These are phyloP conservation scores for Colletotrichum cuscutae DNA, from an alignment of 2,329 filamentous ascomycete species.

Conservation along the genomic window DNA sequence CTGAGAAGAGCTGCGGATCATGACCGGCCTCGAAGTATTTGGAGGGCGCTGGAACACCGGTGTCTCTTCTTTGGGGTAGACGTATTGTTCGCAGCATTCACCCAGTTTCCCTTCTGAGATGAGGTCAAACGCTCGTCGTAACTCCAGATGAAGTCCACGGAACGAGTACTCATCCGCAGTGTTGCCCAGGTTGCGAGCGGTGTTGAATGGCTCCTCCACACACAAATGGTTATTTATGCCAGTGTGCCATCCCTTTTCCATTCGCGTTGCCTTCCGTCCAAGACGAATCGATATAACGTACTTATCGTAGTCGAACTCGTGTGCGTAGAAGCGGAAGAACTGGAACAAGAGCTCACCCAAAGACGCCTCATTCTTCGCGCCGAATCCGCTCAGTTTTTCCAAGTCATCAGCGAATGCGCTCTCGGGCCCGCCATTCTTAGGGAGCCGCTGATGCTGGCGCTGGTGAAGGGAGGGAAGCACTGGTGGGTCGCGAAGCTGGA, in stretches of 20 bases:
- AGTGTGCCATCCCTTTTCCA: slow-evolving; percentile 89
- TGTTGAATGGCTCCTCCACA: slow-evolving; percentile 97
- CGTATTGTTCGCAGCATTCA: slow-evolving; percentile 87
- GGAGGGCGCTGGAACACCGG: slow-evolving; percentile 66
- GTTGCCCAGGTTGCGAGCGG: slow-evolving; percentile 88
- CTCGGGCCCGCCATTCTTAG: slow-evolving; percentile 68
- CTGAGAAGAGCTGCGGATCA: slow-evolving; percentile 70
- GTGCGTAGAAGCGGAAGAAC: slow-evolving; percentile 94
- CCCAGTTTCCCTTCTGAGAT: slow-evolving; percentile 82
- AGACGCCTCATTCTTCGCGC: slow-evolving; percentile 82
- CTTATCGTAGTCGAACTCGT: slow-evolving; percentile 91
- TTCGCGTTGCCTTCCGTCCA: slow-evolving; percentile 81
- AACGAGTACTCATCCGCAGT: slow-evolving; percentile 97
- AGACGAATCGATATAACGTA: slow-evolving; percentile 85
- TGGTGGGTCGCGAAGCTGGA: slow-evolving; percentile 86
- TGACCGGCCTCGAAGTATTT: slow-evolving; percentile 63
- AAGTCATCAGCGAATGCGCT: slow-evolving; percentile 91
- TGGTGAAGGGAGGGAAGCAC: slow-evolving; percentile 89
- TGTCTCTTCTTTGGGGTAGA: slow-evolving; percentile 86
- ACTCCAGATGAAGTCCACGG: slow-evolving; percentile 87
- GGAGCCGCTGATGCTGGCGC: slow-evolving; percentile 69
- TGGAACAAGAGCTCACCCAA: slow-evolving; percentile 90
- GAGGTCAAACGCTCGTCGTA: slow-evolving; percentile 87
- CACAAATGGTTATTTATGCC: slow-evolving; percentile 85
- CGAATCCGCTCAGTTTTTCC: slow-evolving; percentile 77